Conservation (phyloP, 2,329 filamentous ascomycete genomes). For the Hortaea sp. region DNA sequence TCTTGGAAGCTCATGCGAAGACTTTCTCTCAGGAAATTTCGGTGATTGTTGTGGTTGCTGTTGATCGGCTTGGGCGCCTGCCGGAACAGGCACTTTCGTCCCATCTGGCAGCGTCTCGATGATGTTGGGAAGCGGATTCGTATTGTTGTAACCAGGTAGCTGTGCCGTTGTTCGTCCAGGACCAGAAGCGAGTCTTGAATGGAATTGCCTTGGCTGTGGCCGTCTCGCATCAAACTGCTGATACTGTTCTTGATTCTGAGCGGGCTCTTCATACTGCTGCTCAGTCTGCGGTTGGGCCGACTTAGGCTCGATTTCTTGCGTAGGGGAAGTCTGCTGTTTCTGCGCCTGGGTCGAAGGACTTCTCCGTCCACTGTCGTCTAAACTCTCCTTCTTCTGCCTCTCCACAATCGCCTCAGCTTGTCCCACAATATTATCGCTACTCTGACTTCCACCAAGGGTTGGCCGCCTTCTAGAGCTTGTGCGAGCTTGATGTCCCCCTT, state of each 20-base stretch:
- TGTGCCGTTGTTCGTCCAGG: conserved; percentile 47
- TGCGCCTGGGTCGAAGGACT: conserved; percentile 14
- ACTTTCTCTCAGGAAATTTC: conserved; percentile 41
- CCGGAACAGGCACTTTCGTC: conserved; percentile 19
- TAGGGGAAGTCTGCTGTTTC: conserved; percentile 4
- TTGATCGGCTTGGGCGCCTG: conserved; percentile 7
- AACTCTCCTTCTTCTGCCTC: conserved; percentile 1
- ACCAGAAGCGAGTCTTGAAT: conserved; percentile 43
- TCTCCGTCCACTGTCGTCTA: not conserved
- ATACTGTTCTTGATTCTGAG: conserved; percentile 10
- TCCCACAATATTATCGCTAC: conserved; percentile 5
- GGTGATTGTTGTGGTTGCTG: conserved; percentile 9
- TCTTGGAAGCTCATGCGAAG: conserved; percentile 27
- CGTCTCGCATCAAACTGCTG: conserved; percentile 13
- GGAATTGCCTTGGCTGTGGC: conserved; percentile 39
- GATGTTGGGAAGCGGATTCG: conserved; percentile 45
- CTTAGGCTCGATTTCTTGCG: not conserved
- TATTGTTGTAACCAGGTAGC: conserved; percentile 36
- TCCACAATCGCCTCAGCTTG: not conserved
- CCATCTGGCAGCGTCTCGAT: conserved; percentile 47
- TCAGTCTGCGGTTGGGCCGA: not conserved
- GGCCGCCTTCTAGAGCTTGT: conserved; percentile 3
- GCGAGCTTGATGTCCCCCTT: not conserved
- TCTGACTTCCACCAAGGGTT: conserved; percentile 3
- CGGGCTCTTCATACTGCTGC: conserved; percentile 4